Percentiles rank a stretch among this genome's conserved stretches.
Conservation (phyloP, 2,329 filamentous ascomycete genomes). For the Cordyceps fumosorosea region DNA sequence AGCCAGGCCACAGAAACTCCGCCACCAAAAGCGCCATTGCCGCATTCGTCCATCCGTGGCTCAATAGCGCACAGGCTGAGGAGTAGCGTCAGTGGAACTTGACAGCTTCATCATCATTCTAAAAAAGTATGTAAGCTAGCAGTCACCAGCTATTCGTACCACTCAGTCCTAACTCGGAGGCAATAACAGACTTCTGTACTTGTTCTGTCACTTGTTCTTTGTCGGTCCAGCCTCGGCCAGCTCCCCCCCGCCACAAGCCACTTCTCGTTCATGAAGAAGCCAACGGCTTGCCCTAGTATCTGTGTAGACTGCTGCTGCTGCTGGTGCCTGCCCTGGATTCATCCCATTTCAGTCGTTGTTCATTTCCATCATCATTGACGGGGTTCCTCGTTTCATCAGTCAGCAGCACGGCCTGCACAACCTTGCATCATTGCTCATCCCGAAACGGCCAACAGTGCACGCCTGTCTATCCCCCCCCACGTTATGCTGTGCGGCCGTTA, state of each 20-base stretch:
- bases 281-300: too few species aligned
- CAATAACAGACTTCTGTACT: not conserved
- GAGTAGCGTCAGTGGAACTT: too few species aligned
- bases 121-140: too few species aligned
- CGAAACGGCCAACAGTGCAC: too few species aligned
- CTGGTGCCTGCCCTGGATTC: too few species aligned
- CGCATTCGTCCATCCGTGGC: slow-evolving; percentile 5
- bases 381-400: too few species aligned
- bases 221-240: not conserved
- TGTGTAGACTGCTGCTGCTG: too few species aligned
- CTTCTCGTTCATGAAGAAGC: not conserved
- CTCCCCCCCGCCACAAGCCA: not conserved
- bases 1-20: not conserved
- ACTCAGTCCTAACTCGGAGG: not conserved
- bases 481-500: not conserved
- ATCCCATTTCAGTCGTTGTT: too few species aligned
- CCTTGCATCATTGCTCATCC: too few species aligned
- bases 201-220: slow-evolving; percentile 10
- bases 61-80: not conserved
- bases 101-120: too few species aligned
- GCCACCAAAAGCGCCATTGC: slow-evolving; percentile 1
- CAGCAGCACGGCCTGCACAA: too few species aligned
- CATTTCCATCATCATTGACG: too few species aligned
- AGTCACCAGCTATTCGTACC: not conserved
- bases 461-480: not conserved